A percentile compares a stretch with the other conserved stretches of the same genome.
Conservation (phyloP, 2,329 filamentous ascomycete genomes). For the Penicillium sclerotiorum region DNA sequence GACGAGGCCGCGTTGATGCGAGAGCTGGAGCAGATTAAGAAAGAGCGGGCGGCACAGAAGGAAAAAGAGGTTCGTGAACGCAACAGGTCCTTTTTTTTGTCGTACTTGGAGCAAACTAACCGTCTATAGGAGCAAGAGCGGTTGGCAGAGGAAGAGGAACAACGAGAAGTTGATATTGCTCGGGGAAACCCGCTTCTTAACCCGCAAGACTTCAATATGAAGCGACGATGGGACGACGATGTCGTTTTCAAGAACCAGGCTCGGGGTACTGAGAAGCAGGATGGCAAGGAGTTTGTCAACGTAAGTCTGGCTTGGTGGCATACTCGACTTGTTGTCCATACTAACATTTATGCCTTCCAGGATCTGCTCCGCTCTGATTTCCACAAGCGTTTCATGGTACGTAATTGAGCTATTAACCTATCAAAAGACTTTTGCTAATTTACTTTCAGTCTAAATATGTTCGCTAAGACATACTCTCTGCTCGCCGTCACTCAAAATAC, state of each 20-base stretch:
- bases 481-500: neutral
- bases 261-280: constrained; percentile 87
- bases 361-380: constrained; percentile 93
- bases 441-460: constrained; percentile 51
- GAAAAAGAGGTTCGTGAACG: constrained; percentile 68
- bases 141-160: constrained; percentile 78
- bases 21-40: constrained; percentile 91
- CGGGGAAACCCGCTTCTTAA: constrained; percentile 91
- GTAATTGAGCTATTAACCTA: constrained; percentile 4
- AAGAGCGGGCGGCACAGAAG: constrained; percentile 77
- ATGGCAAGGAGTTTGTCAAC: constrained; percentile 96
- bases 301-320: constrained; percentile 52
- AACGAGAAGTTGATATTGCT: constrained; percentile 84
- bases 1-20: constrained; percentile 87
- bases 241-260: constrained; percentile 99
- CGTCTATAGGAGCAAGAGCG: constrained; percentile 71
- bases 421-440: constrained; percentile 5
- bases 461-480: constrained; percentile 33
- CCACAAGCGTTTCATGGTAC: constrained; percentile 92
- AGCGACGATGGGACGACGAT: constrained; percentile 90
- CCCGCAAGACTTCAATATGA: constrained; percentile 83
- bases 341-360: constrained; percentile 48
- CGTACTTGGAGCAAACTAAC: constrained; percentile 14
- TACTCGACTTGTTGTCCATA: constrained; percentile 4
- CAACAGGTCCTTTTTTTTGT: no score